Evolutionary conservation across 495 filamentous ascomycete genomes (phyloP).

Genomic region (Neurospora hispaniola): DNA sequence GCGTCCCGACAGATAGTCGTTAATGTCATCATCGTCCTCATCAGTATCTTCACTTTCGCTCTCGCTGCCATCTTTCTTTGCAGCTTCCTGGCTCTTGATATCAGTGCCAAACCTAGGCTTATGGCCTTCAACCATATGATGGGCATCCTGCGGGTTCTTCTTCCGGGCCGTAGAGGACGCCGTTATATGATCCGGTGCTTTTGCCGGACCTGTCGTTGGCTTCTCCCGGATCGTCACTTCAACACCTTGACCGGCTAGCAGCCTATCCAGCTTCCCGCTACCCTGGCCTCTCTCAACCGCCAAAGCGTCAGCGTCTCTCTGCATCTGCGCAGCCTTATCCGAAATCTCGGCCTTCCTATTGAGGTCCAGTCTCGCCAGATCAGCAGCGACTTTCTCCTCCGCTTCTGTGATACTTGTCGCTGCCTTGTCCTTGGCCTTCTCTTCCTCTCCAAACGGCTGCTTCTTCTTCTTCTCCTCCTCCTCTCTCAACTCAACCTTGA

Average conservation of each 20-base stretch:
- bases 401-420: not conserved
- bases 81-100: conserved; percentile 7
- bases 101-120: conserved; percentile 22
- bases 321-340: conserved; percentile 16
- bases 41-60: not conserved
- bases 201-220: conserved; percentile 17
- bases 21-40: conserved; percentile 9
- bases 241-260: conserved; percentile 10
- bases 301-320: conserved; percentile 30
- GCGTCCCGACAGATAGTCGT: not conserved
- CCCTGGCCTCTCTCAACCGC: conserved; percentile 46
- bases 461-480: conserved; percentile 23
- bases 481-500: conserved; percentile 30
- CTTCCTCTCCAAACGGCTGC: not conserved
- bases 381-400: not conserved
- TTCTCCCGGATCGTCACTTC: conserved; percentile 43
- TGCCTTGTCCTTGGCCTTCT: not conserved
- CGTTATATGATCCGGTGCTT: conserved; percentile 12
- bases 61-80: not conserved
- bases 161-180: not conserved
- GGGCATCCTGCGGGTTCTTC: conserved; percentile 16
- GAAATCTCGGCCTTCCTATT: conserved; percentile 5
- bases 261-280: not conserved
- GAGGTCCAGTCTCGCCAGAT: conserved; percentile 9
- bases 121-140: conserved; percentile 40